These are phyloP conservation scores for Arabidopsis thaliana DNA, from an alignment of 345 rosid species.

Conservation along the genomic window TAIR10.1 NC_003074.8:2162501-2163000, in stretches of 20 bases:
- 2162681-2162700: constrained; percentile 23
- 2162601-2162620: constrained; percentile 68
- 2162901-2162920: constrained; percentile 91
- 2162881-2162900: constrained; percentile 79
- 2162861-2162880: constrained; percentile 76
- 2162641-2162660: background rate
- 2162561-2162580: constrained; percentile 63
- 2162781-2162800: constrained; percentile 62
- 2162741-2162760: constrained; percentile 95
- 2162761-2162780: constrained; percentile 96
- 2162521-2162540: constrained; percentile 21
- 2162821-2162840: constrained; percentile 25
- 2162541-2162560: constrained; percentile 30
- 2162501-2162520: constrained; percentile 6
- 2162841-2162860: constrained; percentile 30
- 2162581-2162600: constrained; percentile 69
- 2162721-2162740: constrained; percentile 98
- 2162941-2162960: constrained; percentile 94
- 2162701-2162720: constrained; percentile 61
- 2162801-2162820: background rate
- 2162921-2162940: constrained; percentile 90
- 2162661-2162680: constrained; percentile 7
- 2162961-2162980: constrained; percentile 13
- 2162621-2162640: constrained; percentile 54
- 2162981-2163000: background rate